Base-by-base conservation (phyloP, 2,329 filamentous ascomycete genomes). In the Beauveria australis region DNA sequence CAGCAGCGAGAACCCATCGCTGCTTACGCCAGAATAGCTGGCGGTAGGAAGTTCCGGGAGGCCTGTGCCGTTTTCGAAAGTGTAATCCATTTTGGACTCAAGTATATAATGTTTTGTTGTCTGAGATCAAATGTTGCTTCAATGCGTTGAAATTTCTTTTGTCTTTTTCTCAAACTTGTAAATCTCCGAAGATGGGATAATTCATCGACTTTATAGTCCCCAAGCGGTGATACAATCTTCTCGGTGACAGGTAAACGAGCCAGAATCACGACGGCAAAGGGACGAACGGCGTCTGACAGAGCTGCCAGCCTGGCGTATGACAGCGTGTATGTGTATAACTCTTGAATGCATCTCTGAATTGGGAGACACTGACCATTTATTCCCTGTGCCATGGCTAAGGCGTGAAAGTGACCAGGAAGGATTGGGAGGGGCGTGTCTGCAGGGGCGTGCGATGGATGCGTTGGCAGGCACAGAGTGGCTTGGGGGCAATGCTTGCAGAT, bases 391-490 rank as follows among this genome's bases (percentile, higher is more conserved):
- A 37, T 47, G 53, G 43, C n/a, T 12, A 46, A 19, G 41, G 41
- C 41, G 53, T 55, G 41, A 18, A 37, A 18, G 53, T 55, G 41
- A 19, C 30, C 19, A 43, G 52, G 22, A 28, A 28, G 22, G 3
- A 19, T 28, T 47, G 37, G 18, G 26, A 10, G 37, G 28, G n/a
- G 43, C 10, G 43, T 9, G 53, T 47, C 18, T 30, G 40, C 12
- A 40, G 52, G 52, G 22, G 52, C 14, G 28, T 48, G 26, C 43
- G 7, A 22, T 40, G 53, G 18, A 37, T 40, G 53, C 19, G 43
- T 24, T 56, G 53, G 28, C 53, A 37, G 43, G 53, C 53, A 47
- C 53, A 56, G 37, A 12, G 53, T 56, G 53, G 53, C 53, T 47
- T 56, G 43, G 44, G 52, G 52, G 52, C 33, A 18, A 53, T 53